Conservation (phyloP, 371 early-diverging fungal species). For the Mortierella polycephala region DNA sequence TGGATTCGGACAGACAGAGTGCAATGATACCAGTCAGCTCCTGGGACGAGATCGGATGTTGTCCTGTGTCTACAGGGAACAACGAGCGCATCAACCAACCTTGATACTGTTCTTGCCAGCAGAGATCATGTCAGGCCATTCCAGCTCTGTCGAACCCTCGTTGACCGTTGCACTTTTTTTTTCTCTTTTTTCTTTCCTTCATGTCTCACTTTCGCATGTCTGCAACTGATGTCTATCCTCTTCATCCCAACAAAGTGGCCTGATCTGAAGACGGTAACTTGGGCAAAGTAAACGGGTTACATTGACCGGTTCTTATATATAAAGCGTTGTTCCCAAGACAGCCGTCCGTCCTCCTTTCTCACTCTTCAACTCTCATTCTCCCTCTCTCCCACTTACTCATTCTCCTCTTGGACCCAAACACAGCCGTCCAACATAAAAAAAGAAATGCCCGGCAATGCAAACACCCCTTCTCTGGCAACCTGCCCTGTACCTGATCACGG, state of each 20-base stretch:
- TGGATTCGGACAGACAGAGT: conserved; percentile 8
- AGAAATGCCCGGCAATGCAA: conserved; percentile 15
- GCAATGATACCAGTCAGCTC: neutral
- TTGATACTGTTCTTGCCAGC: too few species aligned
- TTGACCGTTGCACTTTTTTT: too few species aligned
- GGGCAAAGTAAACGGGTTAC: too few species aligned
- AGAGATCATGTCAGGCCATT: too few species aligned
- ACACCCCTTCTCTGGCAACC: conserved; percentile 19
- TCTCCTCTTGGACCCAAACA: neutral
- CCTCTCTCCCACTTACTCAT: neutral
- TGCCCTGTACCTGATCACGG: conserved; percentile 21
- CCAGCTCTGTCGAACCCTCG: too few species aligned
- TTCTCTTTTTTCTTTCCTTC: too few species aligned
- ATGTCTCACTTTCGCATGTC: neutral
- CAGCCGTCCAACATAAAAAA: neutral
- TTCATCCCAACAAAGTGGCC: neutral
- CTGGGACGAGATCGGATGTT: conserved; percentile 9
- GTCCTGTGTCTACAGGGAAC: neutral
- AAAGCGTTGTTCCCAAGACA: neutral
- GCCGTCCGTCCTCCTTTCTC: neutral
- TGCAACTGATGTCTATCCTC: too few species aligned
- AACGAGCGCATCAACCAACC: too few species aligned
- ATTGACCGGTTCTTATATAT: neutral
- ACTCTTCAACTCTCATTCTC: neutral
- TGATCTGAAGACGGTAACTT: neutral